Conservation (phyloP, 2,329 filamentous ascomycete genomes). For the Lachnellula cervina region DNA sequence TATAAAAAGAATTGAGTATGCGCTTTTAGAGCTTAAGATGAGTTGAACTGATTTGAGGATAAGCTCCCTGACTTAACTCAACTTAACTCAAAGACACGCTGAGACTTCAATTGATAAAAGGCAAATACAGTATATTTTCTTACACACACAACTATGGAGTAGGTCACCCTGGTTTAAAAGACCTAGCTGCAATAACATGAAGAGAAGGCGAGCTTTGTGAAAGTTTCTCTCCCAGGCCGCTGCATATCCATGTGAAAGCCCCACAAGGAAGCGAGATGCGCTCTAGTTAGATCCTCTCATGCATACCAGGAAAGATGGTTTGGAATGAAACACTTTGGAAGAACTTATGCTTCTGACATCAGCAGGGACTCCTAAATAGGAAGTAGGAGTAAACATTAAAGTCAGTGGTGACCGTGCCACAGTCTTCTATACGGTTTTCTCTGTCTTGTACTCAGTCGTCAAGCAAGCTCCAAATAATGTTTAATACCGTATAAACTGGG, state of each 20-base stretch:
- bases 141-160: background rate
- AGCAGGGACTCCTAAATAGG: background rate
- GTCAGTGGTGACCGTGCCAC: background rate
- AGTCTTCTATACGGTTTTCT: background rate
- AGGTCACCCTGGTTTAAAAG: background rate
- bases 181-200: no score
- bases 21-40: no score
- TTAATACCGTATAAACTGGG: no score
- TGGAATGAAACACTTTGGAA: background rate
- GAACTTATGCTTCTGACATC: background rate
- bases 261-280: background rate
- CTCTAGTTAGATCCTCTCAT: background rate
- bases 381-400: background rate
- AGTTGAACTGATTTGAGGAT: no score
- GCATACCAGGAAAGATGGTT: background rate
- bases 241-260: background rate
- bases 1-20: no score
- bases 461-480: background rate
- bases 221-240: background rate
- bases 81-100: no score
- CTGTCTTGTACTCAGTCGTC: background rate
- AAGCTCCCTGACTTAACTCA: no score
- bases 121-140: background rate
- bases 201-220: background rate
- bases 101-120: no score